phyloP scores from a whole-genome alignment of 176 grass and related monocot species.

The Neostapfia colusana region DNA sequence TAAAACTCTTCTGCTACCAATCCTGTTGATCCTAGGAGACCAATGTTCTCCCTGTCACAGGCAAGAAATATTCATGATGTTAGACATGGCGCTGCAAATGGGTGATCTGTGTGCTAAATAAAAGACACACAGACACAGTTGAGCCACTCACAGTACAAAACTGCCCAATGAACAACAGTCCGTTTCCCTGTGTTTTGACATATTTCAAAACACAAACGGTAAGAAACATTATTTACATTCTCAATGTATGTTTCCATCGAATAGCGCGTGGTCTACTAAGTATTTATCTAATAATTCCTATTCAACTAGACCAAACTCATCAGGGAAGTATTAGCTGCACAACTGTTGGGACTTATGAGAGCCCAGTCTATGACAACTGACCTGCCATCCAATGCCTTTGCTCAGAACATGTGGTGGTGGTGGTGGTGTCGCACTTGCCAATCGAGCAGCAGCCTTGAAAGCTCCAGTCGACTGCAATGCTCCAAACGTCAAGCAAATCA shows the following conservation, averaged over 20 bases:
- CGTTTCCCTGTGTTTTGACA: slow-evolving; percentile 58
- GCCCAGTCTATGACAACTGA: slow-evolving; percentile 10
- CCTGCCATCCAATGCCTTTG: slow-evolving; percentile 84
- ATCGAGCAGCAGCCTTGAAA: slow-evolving; percentile 72
- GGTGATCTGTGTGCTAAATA: background rate
- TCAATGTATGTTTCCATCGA: background rate
- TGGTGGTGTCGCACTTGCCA: slow-evolving; percentile 83
- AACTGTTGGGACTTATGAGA: background rate
- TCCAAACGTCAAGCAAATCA: slow-evolving; percentile 24
- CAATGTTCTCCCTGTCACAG: slow-evolving; percentile 66
- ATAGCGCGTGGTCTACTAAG: background rate
- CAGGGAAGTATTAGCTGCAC: background rate
- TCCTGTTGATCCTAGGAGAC: slow-evolving; percentile 85
- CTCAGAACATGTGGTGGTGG: slow-evolving; percentile 77
- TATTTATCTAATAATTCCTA: background rate
- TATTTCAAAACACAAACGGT: background rate
- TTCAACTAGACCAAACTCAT: background rate
- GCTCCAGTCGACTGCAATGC: slow-evolving; percentile 66
- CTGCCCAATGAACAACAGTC: slow-evolving; percentile 63
- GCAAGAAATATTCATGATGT: background rate
- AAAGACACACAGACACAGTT: slow-evolving; percentile 61
- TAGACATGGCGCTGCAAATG: background rate
- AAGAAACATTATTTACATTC: background rate
- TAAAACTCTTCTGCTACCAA: slow-evolving; percentile 83
- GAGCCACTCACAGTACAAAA: slow-evolving; percentile 72